Base-by-base conservation (phyloP, 1,284 basidiomycete species). In the Boletus subluridellus region DNA sequence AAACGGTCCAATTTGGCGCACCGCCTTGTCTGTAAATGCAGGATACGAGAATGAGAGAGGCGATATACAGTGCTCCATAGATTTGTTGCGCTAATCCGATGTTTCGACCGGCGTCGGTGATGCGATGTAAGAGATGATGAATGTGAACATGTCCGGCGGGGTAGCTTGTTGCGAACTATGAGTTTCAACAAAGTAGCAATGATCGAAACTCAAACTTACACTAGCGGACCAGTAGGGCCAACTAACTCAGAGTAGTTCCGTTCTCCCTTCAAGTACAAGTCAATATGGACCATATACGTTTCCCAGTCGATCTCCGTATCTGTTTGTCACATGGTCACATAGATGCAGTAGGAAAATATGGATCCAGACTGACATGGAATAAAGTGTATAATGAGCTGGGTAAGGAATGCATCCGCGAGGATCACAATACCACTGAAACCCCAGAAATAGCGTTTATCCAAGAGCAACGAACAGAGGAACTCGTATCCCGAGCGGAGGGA, bases 281-380 rank as follows among this genome's bases (percentile, higher is more conserved):
- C 81, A 2, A 92, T 83, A 62, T 99, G 97, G 59, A 89, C 80
- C 83, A 95, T 89, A 69, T 97, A 97, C 0, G 95, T 96, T 70
- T 86, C 82, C 84, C 91, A 99, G 76, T 99, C 97, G 68, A 99
- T 99, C 76, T 99, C 96, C n/a, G 97, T 99, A 76, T 95, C 94
- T 96, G 75, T 54, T 60, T 56, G 48, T 58, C 49, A 45, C 41
- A 64, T 51, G 52, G 69, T 67, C 53, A 65, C 45, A 48, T 34
- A 41, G 44, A 30, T 46, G 49, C 17, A 59, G 49, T n/a, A 59
- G 50, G 55, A 49, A 53, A 38, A 34, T 54, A 54, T 51, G 26
- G 48, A 52, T 49, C 54, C 52, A 12, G 48, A 78, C 89, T 77
- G 65, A 95, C 94, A 97, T 62, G 88, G 81, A 54, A 96, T 79